Percentiles rank a stretch among this genome's conserved stretches.
Evolutionary conservation across 495 filamentous ascomycete species (phyloP).

Genomic region (Peziza echinospora): DNA sequence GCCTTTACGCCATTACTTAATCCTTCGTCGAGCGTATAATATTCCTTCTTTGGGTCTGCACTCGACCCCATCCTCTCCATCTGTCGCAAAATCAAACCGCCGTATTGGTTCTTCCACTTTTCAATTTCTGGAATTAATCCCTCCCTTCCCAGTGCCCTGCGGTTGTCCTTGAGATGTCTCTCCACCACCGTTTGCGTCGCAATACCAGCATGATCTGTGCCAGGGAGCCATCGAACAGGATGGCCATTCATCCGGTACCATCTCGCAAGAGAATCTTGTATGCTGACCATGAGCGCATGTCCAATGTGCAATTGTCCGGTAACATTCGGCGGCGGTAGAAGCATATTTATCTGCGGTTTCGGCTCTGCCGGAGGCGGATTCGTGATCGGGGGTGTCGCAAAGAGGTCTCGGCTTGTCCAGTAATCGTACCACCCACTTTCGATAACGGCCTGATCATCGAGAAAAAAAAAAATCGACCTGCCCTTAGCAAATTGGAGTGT

Average conservation of each 20-base stretch:
- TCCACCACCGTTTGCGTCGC: slow-evolving; percentile 58
- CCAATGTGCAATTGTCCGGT: slow-evolving; percentile 49
- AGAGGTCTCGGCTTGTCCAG: slow-evolving; percentile 13
- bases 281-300: slow-evolving; percentile 34
- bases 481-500: background rate
- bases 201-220: slow-evolving; percentile 60
- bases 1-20: slow-evolving; percentile 46
- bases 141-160: slow-evolving; percentile 42
- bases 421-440: slow-evolving; percentile 19
- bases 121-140: slow-evolving; percentile 38
- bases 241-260: slow-evolving; percentile 33
- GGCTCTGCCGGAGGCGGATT: background rate
- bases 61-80: slow-evolving; percentile 36
- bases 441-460: slow-evolving; percentile 5
- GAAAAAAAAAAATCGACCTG: background rate
- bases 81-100: slow-evolving; percentile 36
- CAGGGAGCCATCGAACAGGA: slow-evolving; percentile 50
- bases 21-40: slow-evolving; percentile 52
- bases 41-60: slow-evolving; percentile 39
- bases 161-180: slow-evolving; percentile 46
- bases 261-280: slow-evolving; percentile 54
- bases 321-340: slow-evolving; percentile 52
- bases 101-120: slow-evolving; percentile 53
- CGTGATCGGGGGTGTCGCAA: slow-evolving; percentile 2
- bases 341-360: background rate